Conservation (phyloP, 78 protist genomes). For the Protostelium mycophagum region DNA sequence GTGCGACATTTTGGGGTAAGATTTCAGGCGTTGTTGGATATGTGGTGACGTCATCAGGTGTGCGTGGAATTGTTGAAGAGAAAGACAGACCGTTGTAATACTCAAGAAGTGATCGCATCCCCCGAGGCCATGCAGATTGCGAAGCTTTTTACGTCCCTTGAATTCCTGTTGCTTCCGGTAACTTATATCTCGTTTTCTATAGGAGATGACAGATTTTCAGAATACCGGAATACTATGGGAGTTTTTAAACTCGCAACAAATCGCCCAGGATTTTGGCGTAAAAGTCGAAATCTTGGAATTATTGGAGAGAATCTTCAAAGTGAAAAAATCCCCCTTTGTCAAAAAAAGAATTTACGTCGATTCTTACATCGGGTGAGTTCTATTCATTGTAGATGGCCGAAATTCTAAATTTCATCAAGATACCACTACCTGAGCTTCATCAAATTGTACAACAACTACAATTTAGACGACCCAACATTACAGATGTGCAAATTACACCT, state of each 20-base stretch:
- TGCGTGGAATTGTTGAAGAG: constrained; percentile 50
- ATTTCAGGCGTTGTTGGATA: constrained; percentile 19
- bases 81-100: no score
- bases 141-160: not conserved
- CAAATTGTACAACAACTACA: constrained; percentile 50
- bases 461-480: constrained; percentile 34
- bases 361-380: constrained; percentile 53
- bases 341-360: constrained; percentile 51
- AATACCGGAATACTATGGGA: constrained; percentile 38
- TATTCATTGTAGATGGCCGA: not conserved
- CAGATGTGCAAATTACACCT: constrained; percentile 51
- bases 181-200: not conserved
- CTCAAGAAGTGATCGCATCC: no score
- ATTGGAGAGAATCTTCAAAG: constrained; percentile 14
- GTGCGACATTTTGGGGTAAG: not conserved
- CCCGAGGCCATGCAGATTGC: no score
- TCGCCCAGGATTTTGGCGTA: constrained; percentile 2
- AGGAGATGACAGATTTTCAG: constrained; percentile 15
- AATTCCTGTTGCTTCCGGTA: not conserved
- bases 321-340: constrained; percentile 39
- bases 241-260: constrained; percentile 16
- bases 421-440: constrained; percentile 54
- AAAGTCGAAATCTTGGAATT: constrained; percentile 42
- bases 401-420: not conserved
- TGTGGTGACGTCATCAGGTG: constrained; percentile 27